Percentiles rank a stretch among this genome's conserved stretches.
Evolutionary conservation across 495 filamentous ascomycete species (phyloP).

Genomic region (Parmelia sp.): DNA sequence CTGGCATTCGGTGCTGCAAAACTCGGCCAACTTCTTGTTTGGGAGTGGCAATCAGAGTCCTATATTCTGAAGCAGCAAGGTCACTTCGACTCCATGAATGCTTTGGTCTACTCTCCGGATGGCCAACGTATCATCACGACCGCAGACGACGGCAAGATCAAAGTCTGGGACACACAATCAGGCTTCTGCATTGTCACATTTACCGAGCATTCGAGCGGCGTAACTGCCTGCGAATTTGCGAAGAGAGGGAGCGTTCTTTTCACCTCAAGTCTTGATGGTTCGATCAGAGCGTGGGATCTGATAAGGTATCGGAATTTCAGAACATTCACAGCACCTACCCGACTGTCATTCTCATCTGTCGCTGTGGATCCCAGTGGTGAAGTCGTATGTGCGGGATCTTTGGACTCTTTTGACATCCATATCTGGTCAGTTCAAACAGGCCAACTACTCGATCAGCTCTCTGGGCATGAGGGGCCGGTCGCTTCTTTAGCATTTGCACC

Average conservation of each 20-base stretch:
- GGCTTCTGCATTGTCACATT: slow-evolving; percentile 98
- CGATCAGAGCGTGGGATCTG: slow-evolving; percentile 91
- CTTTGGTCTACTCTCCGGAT: slow-evolving; percentile 86
- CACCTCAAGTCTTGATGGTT: slow-evolving; percentile 88
- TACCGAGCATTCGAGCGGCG: slow-evolving; percentile 89
- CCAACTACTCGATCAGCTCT: slow-evolving; percentile 81
- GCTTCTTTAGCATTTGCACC: slow-evolving; percentile 81
- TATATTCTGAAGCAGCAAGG: slow-evolving; percentile 98
- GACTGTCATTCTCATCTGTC: slow-evolving; percentile 84
- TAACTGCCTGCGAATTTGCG: slow-evolving; percentile 92
- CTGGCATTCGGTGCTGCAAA: slow-evolving; percentile 96
- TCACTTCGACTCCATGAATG: slow-evolving; percentile 94
- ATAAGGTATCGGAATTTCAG: slow-evolving; percentile 94
- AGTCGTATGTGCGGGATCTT: slow-evolving; percentile 87
- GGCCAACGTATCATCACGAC: slow-evolving; percentile 87
- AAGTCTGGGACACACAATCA: slow-evolving; percentile 93
- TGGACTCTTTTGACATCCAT: slow-evolving; percentile 94
- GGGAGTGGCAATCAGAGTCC: slow-evolving; percentile 99
- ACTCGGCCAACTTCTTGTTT: slow-evolving; percentile 87
- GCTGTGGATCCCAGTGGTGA: slow-evolving; percentile 97
- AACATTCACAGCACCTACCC: slow-evolving; percentile 88
- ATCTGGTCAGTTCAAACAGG: slow-evolving; percentile 98
- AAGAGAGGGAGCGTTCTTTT: slow-evolving; percentile 93
- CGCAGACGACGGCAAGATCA: slow-evolving; percentile 94
- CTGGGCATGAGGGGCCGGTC: slow-evolving; percentile 91